phyloP scores from a whole-genome alignment of 2,329 filamentous ascomycete species.

The Venturia effusa region DNA sequence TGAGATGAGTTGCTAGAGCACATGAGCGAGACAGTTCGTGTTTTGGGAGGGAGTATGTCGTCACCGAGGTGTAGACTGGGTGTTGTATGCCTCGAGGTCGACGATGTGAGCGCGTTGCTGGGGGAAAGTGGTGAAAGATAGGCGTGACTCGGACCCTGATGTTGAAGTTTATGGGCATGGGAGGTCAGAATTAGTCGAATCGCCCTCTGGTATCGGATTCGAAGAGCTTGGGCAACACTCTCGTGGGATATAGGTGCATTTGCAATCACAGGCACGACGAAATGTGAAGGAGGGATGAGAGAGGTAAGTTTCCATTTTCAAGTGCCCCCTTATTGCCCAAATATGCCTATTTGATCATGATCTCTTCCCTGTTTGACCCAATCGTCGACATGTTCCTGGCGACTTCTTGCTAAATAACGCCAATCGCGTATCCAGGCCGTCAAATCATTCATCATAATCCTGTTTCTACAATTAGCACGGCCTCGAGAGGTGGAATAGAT shows the following conservation, averaged over 20 bases:
- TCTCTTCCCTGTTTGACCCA: neutral
- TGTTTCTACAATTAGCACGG: neutral
- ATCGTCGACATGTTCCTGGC: neutral
- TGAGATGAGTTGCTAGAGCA: neutral
- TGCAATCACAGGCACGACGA: neutral
- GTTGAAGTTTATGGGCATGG: neutral
- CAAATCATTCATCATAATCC: neutral
- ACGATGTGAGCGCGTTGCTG: neutral
- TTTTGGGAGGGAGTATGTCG: neutral
- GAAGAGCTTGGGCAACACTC: neutral
- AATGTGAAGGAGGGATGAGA: neutral
- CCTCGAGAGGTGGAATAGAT: neutral
- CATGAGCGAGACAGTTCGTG: neutral
- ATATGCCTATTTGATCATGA: neutral
- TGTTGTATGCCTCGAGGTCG: neutral
- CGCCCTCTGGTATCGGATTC: neutral
- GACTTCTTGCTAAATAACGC: neutral
- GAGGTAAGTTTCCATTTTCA: neutral
- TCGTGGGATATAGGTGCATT: neutral
- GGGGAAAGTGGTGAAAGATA: neutral
- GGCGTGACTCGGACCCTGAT: neutral
- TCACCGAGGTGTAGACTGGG: neutral
- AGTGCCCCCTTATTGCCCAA: neutral
- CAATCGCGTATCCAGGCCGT: neutral
- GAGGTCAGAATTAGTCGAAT: neutral